Evolutionary conservation across 148 eudicot species (phyloP), one percentile per base, ranked within the genome.

Genomic region (Vaccinium corymbosum): DNA sequence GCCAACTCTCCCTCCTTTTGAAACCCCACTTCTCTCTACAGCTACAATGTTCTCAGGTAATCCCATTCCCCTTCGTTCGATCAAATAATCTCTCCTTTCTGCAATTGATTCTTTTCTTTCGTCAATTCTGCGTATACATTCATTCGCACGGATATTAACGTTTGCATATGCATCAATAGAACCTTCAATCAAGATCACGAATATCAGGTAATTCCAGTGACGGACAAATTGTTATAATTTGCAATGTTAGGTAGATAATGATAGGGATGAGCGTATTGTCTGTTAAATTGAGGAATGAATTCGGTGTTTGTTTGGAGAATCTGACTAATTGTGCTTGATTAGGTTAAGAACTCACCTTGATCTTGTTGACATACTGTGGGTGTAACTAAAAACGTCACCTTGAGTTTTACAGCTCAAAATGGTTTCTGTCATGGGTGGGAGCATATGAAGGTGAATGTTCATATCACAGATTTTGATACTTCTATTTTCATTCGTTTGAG

Each of bases 1-100:
- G 25, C 53, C 52, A 42, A 74, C 52, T 74, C 52, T 42, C 53
- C 51, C 52, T 17, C 78, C 52, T 19, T 75, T 75, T 10, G 53
- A 75, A 75, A 75, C 78, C 78, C 29, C 53, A 75, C 15, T 15
- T 76, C 55, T 49, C 79, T 49, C 79, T 11, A 14, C 55, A 56
- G 79, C 52, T 76, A 48, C 79, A 76, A 49, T 22, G 79, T 12
- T 49, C 27, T 76, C 56, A 76, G 79, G 78, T 74, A 74, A 74
- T 17, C 50, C 78, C 8, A 20, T 74, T 74, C 52, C 12, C 27
- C 29, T 4, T 13, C 14, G 19, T 74, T 19, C 78, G 5, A 74
- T 74, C 4, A 19, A 73, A 17, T 52, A 10, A 46, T 3, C 42
- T 73, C 42, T 73, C 12, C 6, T 73, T 42, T 14, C 10, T 2